These are phyloP conservation scores for Colletotrichum sp. DNA, from an alignment of 2,329 filamentous ascomycete genomes.

Conservation along the genomic window DNA sequence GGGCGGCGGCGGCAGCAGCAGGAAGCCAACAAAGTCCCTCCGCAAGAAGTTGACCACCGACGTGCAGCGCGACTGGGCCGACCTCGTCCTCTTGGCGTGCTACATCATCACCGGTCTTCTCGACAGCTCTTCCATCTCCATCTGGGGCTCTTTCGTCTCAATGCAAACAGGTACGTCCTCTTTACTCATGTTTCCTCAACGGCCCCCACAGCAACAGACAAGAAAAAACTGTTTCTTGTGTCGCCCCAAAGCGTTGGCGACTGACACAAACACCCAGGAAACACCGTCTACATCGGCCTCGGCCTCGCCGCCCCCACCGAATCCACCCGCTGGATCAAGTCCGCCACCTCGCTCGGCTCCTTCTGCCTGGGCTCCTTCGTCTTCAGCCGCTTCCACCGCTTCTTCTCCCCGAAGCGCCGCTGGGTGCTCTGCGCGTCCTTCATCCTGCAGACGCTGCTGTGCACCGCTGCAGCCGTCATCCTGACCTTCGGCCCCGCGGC, in stretches of 20 bases:
- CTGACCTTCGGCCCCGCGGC: slow-evolving; percentile 44
- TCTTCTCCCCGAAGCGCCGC: slow-evolving; percentile 64
- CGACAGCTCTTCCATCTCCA: slow-evolving; percentile 77
- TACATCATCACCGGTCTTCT: slow-evolving; percentile 80
- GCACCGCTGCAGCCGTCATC: slow-evolving; percentile 51
- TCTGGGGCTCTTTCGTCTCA: slow-evolving; percentile 81
- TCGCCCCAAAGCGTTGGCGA: background rate
- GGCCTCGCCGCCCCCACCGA: slow-evolving; percentile 66
- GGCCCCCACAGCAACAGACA: background rate
- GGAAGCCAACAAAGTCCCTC: slow-evolving; percentile 23
- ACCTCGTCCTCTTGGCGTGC: slow-evolving; percentile 72
- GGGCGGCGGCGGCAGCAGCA: slow-evolving; percentile 20
- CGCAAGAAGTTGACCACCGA: slow-evolving; percentile 45
- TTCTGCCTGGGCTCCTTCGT: slow-evolving; percentile 77
- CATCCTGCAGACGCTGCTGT: slow-evolving; percentile 53
- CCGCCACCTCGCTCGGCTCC: slow-evolving; percentile 69
- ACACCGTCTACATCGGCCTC: slow-evolving; percentile 80
- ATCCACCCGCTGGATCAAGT: slow-evolving; percentile 71
- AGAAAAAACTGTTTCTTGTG: background rate
- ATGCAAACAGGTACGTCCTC: slow-evolving; percentile 74
- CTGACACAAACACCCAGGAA: slow-evolving; percentile 49
- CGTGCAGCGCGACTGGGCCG: slow-evolving; percentile 67
- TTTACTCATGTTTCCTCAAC: background rate
- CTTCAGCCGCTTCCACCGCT: slow-evolving; percentile 73
- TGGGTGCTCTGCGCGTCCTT: slow-evolving; percentile 71